Base-by-base conservation (phyloP, 2,329 filamentous ascomycete species). In the Lachnellula willkommii region DNA sequence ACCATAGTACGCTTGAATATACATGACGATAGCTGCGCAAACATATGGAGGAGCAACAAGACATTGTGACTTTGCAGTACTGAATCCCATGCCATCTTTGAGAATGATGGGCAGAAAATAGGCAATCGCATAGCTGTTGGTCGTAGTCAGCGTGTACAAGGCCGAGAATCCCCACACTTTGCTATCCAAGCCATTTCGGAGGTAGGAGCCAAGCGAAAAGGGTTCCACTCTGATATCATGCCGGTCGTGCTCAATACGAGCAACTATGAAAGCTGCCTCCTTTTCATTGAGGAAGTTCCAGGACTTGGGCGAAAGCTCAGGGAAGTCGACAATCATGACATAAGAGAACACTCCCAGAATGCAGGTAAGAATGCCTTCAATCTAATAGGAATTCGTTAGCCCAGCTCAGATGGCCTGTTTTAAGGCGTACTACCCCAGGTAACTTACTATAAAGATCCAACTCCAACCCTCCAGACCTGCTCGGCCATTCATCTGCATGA, bases 81-180 rank as follows among this genome's bases (percentile, higher is more conserved):
- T 70, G 69, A 81, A 84, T 6, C 77, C 77, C 75, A 84, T 78
- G 17, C 78, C 78, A 24, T 72, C 66, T 15, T 50, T 15, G 5
- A 95, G 81, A 63, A 94, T 89, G 65, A 92, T 82, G 6, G 89
- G 89, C 4, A 92, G 73, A 67, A 92, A 93, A 70, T 88, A 93
- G 2, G 88, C 86, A 8, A 94, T 79, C 0, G 88, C 83, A 68
- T 94, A 94, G 1, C 80, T 79, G 50, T 89, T 80, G 11, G 87
- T 88, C 0, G 88, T 90, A 2, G 82, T 81, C 70, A 82, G 82
- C 73, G 83, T 82, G 67, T 80, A 81, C 63, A 85, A 76, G 62
- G 83, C 63, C 53, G 77, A 81, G 63, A 84, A 87, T 0, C 70
- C 76, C 84, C 84, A 88, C 55, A 86, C 74, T 68, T 81, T 81